Conservation (phyloP, 139 green algal genomes). For the Chlamydomonas schloesseri region DNA sequence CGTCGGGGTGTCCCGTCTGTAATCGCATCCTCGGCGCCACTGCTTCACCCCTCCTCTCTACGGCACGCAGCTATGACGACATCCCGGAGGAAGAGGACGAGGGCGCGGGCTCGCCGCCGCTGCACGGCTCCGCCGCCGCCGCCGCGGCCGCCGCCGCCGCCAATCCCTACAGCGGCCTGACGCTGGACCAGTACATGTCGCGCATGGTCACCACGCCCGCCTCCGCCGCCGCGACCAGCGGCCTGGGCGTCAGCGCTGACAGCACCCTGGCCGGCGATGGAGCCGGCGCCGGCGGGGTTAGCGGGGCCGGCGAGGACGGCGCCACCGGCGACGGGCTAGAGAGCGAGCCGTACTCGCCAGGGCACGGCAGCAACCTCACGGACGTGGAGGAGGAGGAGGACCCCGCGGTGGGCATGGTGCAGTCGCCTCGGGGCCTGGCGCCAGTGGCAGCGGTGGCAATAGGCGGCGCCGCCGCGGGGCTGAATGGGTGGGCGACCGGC, state of each 20-base stretch:
- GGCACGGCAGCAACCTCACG: slow-evolving; percentile 15
- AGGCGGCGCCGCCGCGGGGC: too few relatives aligned
- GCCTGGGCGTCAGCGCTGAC: slow-evolving; percentile 34
- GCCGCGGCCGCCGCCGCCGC: neutral
- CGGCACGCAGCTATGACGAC: slow-evolving; percentile 46
- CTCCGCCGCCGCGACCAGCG: slow-evolving; percentile 47
- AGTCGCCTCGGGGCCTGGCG: neutral
- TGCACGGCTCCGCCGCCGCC: neutral
- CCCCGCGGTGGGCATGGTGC: neutral
- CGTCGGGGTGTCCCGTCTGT: too few relatives aligned
- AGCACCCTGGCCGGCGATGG: neutral
- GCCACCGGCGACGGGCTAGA: too few relatives aligned
- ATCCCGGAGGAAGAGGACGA: slow-evolving; percentile 47
- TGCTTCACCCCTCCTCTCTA: too few relatives aligned
- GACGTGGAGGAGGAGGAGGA: slow-evolving; percentile 34
- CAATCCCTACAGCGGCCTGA: slow-evolving; percentile 40
- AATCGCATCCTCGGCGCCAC: too few relatives aligned
- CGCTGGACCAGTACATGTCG: slow-evolving; percentile 57
- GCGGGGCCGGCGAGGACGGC: too few relatives aligned
- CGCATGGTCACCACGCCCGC: slow-evolving; percentile 57
- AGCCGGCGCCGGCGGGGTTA: too few relatives aligned
- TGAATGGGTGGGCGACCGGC: too few relatives aligned
- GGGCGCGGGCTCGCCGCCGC: neutral
- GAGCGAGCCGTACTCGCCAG: slow-evolving; percentile 6
- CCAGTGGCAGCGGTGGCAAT: neutral